phyloP scores from a whole-genome alignment of 1,284 basidiomycete species.

The Cryptococcus depauperatus region DNA sequence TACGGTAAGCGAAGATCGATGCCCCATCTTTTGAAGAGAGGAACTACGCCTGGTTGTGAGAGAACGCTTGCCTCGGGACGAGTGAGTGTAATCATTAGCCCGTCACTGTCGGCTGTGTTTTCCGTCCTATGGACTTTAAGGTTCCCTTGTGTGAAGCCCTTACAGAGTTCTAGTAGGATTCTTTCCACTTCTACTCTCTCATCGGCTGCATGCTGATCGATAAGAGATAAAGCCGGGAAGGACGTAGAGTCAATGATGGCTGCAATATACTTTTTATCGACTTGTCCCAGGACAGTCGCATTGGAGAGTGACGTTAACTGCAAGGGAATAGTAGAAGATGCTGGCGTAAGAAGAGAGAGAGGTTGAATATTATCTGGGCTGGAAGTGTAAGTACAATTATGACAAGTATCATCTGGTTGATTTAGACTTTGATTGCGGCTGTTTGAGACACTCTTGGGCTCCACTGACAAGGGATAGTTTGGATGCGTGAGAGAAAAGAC shows the following conservation, averaged over 20 bases:
- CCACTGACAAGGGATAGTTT: too few species aligned
- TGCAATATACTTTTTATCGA: slow-evolving; percentile 81
- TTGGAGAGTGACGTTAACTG: slow-evolving; percentile 48
- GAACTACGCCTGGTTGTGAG: slow-evolving; percentile 13
- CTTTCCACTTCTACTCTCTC: slow-evolving; percentile 81
- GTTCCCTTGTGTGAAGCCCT: slow-evolving; percentile 48
- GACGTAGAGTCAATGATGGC: slow-evolving; percentile 49
- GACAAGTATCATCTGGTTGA: too few species aligned
- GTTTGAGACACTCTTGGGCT: too few species aligned
- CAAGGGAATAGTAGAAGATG: slow-evolving; percentile 6
- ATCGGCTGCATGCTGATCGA: slow-evolving; percentile 95
- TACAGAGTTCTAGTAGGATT: slow-evolving; percentile 63
- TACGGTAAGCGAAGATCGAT: slow-evolving; percentile 49
- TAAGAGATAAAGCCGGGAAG: slow-evolving; percentile 54
- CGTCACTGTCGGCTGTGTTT: slow-evolving; percentile 23
- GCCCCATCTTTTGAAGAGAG: slow-evolving; percentile 63
- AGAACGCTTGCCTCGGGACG: slow-evolving; percentile 55
- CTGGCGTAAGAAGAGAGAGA: not conserved
- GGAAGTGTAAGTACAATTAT: too few species aligned
- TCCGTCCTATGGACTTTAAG: not conserved
- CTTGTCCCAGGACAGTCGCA: slow-evolving; percentile 64
- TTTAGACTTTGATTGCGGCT: too few species aligned
- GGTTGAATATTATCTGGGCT: too few species aligned
- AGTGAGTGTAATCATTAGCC: slow-evolving; percentile 58
- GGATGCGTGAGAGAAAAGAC: slow-evolving; percentile 3